These are phyloP conservation scores for Boletus rex-veris DNA, from an alignment of 768 basidiomycete species.

Conservation along the genomic window DNA sequence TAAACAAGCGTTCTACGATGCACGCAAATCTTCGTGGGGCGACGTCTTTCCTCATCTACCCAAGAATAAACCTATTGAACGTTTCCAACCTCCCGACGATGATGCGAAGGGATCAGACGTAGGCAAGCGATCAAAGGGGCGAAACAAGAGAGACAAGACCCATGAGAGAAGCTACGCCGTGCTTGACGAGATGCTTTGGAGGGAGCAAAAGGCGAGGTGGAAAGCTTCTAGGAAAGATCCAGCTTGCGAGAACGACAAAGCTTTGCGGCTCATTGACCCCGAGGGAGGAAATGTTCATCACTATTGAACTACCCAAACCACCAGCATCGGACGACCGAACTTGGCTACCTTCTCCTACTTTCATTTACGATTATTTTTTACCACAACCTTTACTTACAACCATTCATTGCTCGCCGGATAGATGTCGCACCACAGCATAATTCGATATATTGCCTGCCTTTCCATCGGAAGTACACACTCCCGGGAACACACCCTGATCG, in stretches of 20 bases:
- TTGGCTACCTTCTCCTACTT: not conserved
- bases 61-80: constrained; percentile 72
- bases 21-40: constrained; percentile 90
- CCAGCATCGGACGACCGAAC: not conserved
- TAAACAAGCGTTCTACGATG: constrained; percentile 94
- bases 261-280: constrained; percentile 8
- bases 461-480: not conserved
- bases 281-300: constrained; percentile 4
- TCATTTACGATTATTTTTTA: not conserved
- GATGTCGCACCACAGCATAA: not conserved
- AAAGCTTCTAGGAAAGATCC: constrained; percentile 19
- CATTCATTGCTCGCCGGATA: not conserved
- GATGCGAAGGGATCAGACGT: constrained; percentile 50
- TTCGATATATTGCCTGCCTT: constrained; percentile 1
- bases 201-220: constrained; percentile 35
- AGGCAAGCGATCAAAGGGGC: constrained; percentile 44
- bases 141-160: constrained; percentile 20
- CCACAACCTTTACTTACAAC: not conserved
- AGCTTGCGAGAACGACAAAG: not conserved
- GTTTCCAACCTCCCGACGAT: constrained; percentile 39
- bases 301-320: not conserved
- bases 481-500: not conserved
- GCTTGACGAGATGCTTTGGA: constrained; percentile 37
- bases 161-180: constrained; percentile 27
- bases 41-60: constrained; percentile 91